Base-by-base conservation (phyloP, 345 rosid species). In the Noccaea caerulescens region DNA sequence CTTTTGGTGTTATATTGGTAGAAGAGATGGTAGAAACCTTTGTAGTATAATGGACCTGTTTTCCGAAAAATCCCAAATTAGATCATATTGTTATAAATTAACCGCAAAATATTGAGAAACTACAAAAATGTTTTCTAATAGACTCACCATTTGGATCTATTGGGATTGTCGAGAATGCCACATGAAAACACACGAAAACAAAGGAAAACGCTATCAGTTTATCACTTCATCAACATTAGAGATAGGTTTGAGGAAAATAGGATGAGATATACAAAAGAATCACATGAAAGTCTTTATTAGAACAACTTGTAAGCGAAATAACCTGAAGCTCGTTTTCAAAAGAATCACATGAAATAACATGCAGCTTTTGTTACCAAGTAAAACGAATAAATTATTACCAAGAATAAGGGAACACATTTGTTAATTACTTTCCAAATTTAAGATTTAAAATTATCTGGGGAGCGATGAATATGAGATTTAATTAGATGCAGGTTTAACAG, bases 1-100 rank as follows among this genome's bases (percentile, higher is more conserved):
- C 96, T 89, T 54, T 86, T 79, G 30, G 99, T 90, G 53, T 91
- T 93, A 66, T 91, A 93, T 43, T 94, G 99, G 63, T 91, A 94
- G 82, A 94, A 94, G 0, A 94, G 73, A 63, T 91, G 99, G 74
- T 94, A 94, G 0, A 82, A 5, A 7, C 99, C 99, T 54, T 89
- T 88, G 80, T 77, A 89, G 75, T 80, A 83, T 82, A 94, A 72
- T 0, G 96, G 98, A 4, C 85, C 99, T 93, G 76, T 39, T 46
- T 37, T 5, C 3, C 7, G 0, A 41, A 18, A 34, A n/a, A 10
- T n/a, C 6, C 18, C 8, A 46, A 7, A 5, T 59, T 45, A 53
- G 12, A 59, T n/a, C 6, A 39, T 39, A 0, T 58, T 47, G 6
- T 13, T 20, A 8, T 10, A 14, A 45, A 23, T 3, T 25, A 36